Percentiles rank a stretch among this genome's conserved stretches.
Conservation (phyloP, 352 stramenopile species). For the Phytophthora rubi region DNA sequence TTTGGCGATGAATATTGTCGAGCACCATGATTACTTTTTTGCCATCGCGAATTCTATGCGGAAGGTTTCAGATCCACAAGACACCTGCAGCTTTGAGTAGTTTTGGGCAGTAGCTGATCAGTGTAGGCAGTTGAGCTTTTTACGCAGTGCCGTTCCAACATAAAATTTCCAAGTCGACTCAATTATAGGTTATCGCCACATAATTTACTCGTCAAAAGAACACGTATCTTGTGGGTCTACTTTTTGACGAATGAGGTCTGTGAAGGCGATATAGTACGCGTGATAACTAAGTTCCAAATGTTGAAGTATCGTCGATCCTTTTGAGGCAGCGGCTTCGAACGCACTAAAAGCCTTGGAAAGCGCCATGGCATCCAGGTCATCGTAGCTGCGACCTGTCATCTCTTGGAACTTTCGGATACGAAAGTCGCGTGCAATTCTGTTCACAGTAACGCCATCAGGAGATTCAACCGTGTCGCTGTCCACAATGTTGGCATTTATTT, state of each 20-base stretch:
- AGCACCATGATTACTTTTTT: conserved; percentile 2
- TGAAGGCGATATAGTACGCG: conserved; percentile 3
- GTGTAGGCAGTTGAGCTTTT: background rate
- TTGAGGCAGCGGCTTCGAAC: conserved; percentile 36
- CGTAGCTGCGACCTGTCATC: conserved; percentile 46
- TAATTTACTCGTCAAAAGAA: background rate
- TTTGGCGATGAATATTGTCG: background rate
- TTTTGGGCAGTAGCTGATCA: background rate
- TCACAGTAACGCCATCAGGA: conserved; percentile 40
- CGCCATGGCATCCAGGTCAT: conserved; percentile 47
- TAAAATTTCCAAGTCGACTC: no score
- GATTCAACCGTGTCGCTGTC: conserved; percentile 35
- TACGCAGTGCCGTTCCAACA: no score
- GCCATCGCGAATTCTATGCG: background rate
- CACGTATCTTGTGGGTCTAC: conserved; percentile 28
- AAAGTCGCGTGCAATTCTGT: conserved; percentile 50
- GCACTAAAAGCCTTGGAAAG: conserved; percentile 43
- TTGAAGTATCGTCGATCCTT: conserved; percentile 38
- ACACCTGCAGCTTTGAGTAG: background rate
- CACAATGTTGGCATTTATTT: conserved; percentile 60
- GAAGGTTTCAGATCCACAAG: background rate
- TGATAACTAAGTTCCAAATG: conserved; percentile 16
- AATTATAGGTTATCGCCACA: no score
- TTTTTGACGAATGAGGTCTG: conserved; percentile 15
- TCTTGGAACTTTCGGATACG: conserved; percentile 69